A percentile compares a stretch with the other conserved stretches of the same genome.
Conservation (phyloP, 2,329 filamentous ascomycete genomes). For the Dactylellina sp. region DNA sequence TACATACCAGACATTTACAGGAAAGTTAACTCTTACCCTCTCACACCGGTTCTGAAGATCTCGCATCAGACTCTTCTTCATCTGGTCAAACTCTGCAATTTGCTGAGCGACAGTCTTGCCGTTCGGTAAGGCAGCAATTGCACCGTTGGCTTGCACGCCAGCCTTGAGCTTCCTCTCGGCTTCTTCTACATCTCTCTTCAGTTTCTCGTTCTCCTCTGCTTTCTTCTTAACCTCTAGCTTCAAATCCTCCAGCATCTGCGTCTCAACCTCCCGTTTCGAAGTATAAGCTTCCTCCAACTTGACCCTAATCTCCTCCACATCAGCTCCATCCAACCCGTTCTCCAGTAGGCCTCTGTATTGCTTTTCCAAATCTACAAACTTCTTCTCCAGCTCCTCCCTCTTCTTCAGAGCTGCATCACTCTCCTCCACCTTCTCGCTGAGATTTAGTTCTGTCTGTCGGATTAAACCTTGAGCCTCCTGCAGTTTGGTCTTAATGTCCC, state of each 20-base stretch:
- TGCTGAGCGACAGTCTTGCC: conserved; percentile 97
- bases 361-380: conserved; percentile 78
- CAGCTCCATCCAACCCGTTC: conserved; percentile 79
- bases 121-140: conserved; percentile 70
- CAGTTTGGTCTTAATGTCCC: conserved; percentile 80
- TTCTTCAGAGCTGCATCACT: conserved; percentile 75
- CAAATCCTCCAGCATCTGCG: conserved; percentile 79
- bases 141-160: conserved; percentile 72
- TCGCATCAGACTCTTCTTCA: conserved; percentile 99
- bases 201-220: conserved; percentile 81
- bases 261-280: conserved; percentile 78
- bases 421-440: conserved; percentile 76
- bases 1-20: conserved; percentile 4
- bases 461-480: conserved; percentile 92
- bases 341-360: conserved; percentile 87
- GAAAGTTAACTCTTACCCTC: conserved; percentile 67
- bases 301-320: conserved; percentile 85
- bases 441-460: conserved; percentile 87
- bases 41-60: conserved; percentile 98
- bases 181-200: conserved; percentile 83
- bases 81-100: conserved; percentile 97
- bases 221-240: conserved; percentile 81
- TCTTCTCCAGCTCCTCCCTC: conserved; percentile 80
- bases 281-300: conserved; percentile 81
- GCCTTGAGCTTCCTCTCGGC: conserved; percentile 79